phyloP scores from a whole-genome alignment of 2,329 filamentous ascomycete genomes.

The Blastomyces percursus region DNA sequence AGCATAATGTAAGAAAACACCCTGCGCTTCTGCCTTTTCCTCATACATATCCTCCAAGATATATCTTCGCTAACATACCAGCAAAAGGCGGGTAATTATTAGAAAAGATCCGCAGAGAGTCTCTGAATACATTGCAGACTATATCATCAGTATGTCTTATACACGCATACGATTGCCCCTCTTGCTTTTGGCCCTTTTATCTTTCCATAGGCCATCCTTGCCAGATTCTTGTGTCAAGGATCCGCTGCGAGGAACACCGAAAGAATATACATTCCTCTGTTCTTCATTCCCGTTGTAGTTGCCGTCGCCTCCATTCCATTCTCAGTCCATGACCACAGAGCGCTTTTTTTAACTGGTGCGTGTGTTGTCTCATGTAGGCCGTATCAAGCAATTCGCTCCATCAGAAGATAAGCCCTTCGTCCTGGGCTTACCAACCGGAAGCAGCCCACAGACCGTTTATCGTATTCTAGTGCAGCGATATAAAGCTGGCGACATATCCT shows the following conservation, averaged over 20 bases:
- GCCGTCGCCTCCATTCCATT: background rate
- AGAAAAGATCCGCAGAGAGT: slow-evolving; percentile 58
- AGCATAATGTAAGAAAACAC: slow-evolving; percentile 7
- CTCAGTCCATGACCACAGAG: background rate
- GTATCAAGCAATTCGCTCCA: slow-evolving; percentile 66
- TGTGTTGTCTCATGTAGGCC: slow-evolving; percentile 39
- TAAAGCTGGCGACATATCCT: slow-evolving; percentile 53
- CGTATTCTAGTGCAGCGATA: slow-evolving; percentile 53
- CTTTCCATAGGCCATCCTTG: background rate
- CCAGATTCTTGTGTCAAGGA: background rate
- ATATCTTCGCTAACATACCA: slow-evolving; percentile 7
- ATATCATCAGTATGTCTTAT: slow-evolving; percentile 54
- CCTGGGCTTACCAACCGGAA: slow-evolving; percentile 72
- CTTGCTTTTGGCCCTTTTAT: slow-evolving; percentile 2
- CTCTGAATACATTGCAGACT: slow-evolving; percentile 67
- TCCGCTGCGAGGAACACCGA: background rate
- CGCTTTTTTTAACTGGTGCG: background rate
- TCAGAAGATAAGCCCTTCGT: slow-evolving; percentile 65
- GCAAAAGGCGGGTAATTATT: slow-evolving; percentile 68
- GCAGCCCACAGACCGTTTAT: slow-evolving; percentile 69
- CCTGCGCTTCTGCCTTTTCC: background rate
- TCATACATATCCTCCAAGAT: background rate
- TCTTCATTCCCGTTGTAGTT: background rate
- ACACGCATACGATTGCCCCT: slow-evolving; percentile 37
- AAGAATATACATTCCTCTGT: background rate